Base-by-base conservation (phyloP, 2,329 filamentous ascomycete species). In the Orbilia javanica region DNA sequence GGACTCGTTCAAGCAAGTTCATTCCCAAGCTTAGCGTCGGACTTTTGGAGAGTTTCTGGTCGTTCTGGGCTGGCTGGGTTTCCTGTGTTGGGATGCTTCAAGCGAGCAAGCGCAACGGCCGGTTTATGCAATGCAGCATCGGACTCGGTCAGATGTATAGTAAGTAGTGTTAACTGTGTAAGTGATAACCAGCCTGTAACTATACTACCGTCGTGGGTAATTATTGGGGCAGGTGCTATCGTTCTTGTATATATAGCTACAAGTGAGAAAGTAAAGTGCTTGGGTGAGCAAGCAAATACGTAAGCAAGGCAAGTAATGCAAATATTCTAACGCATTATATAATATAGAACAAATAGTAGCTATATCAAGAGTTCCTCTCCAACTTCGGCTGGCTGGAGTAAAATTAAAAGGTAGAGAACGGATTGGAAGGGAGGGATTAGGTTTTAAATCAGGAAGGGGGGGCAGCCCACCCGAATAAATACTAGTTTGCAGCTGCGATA, bases 61-160 rank as follows among this genome's bases (percentile, higher is more conserved):
- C 20, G 42, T 42, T 60, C 55, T 60, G 55, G 55, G 29, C 29
- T 57, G 52, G n/a, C 25, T 29, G 18, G 20, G 31, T 42, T 60
- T 60, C 55, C 55, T 60, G 55, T 60, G 55, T 60, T 60, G 55
- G 55, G 34, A 39, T 60, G 31, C 55, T 60, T 60, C 55, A 60
- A 60, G 55, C 55, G 55, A 60, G 55, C 55, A 60, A 42, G 55
- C 55, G 55, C 55, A 60, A 20, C 1, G 55, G 20, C 22, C 22
- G 46, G 46, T 50, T 50, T 50, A 25, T 27, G 46, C 22, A 25
- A 44, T 44, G 36, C 42, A 34, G 31, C 4, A 44, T 18, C 6
- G 52, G 18, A 57, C 4, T 15, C 31, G 29, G 52, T 57, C 55
- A 42, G 55, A 60, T 60, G 34, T 22, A 22, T 22, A 48, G 44